Percentiles rank a stretch among this genome's conserved stretches.
Conservation (phyloP, 441 rosid genomes). For the Flueggea neowawraea region DNA sequence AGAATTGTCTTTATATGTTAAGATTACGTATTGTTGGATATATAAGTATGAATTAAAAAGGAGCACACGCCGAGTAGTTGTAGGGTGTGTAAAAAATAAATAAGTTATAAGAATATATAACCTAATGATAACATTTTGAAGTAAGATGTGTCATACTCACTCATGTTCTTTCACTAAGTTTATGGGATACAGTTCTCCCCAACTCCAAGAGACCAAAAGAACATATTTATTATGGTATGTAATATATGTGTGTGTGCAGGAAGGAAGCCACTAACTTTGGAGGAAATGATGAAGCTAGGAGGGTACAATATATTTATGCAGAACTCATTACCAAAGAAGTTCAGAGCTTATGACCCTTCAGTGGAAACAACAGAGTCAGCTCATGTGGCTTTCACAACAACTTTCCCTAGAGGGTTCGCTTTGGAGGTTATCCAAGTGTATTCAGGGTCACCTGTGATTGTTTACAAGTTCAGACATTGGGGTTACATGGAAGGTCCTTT, state of each 20-base stretch:
- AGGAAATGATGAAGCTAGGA: conserved; percentile 36
- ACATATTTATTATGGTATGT: neutral
- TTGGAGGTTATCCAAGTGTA: conserved; percentile 57
- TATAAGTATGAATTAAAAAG: no score
- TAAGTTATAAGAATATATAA: no score
- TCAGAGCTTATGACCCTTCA: conserved; percentile 41
- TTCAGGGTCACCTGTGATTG: conserved; percentile 53
- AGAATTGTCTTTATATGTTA: no score
- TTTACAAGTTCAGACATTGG: conserved; percentile 78
- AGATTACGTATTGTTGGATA: no score
- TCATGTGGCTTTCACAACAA: conserved; percentile 40
- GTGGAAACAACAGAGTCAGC: conserved; percentile 51
- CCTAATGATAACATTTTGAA: no score
- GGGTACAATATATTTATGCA: conserved; percentile 55
- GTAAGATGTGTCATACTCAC: no score
- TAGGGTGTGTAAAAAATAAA: no score
- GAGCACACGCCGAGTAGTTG: no score
- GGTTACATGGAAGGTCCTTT: conserved; percentile 74
- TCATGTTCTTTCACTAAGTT: no score
- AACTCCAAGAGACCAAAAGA: no score
- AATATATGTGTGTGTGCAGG: conserved; percentile 19
- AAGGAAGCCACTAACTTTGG: conserved; percentile 35
- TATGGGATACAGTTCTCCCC: no score
- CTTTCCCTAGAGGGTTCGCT: conserved; percentile 64
- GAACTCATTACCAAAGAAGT: conserved; percentile 47